These are phyloP conservation scores for Coemansia guatemalensis DNA, from an alignment of 192 early-diverging fungal species.

Conservation along the genomic window DNA sequence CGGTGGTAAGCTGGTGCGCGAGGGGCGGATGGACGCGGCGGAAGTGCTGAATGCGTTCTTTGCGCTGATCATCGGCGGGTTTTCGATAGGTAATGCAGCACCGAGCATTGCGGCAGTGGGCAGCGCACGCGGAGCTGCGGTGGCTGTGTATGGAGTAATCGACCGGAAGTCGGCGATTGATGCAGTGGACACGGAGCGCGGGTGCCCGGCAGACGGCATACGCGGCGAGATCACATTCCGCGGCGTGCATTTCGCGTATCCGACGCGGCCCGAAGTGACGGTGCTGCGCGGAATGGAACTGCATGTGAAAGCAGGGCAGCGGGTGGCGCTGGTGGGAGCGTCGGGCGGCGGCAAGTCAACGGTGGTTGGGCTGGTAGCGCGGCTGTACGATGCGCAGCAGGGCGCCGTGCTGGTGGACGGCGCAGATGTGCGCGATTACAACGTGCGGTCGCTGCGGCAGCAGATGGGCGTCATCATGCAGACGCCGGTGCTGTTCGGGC, in stretches of 20 bases:
- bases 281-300: slow-evolving; percentile 76
- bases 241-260: slow-evolving; percentile 82
- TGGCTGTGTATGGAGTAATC: slow-evolving; percentile 76
- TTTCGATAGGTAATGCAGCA: slow-evolving; percentile 68
- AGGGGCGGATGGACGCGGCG: slow-evolving; percentile 47
- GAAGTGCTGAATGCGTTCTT: slow-evolving; percentile 85
- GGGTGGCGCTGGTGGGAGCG: slow-evolving; percentile 87
- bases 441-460: slow-evolving; percentile 78
- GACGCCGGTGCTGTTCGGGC: slow-evolving; percentile 88
- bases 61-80: slow-evolving; percentile 81
- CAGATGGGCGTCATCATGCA: slow-evolving; percentile 90
- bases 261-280: slow-evolving; percentile 75
- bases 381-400: slow-evolving; percentile 72
- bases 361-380: slow-evolving; percentile 76
- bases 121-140: slow-evolving; percentile 79
- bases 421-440: slow-evolving; percentile 68
- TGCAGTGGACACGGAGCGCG: slow-evolving; percentile 42
- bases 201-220: slow-evolving; percentile 48
- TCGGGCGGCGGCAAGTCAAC: slow-evolving; percentile 90
- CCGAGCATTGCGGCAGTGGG: slow-evolving; percentile 74
- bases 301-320: slow-evolving; percentile 71
- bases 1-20: slow-evolving; percentile 63
- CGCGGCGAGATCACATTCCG: slow-evolving; percentile 71
- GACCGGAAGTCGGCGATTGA: slow-evolving; percentile 83
- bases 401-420: slow-evolving; percentile 75